Evolutionary conservation across 768 basidiomycete species (phyloP).

Genomic region (Dioszegia hungarica): DNA sequence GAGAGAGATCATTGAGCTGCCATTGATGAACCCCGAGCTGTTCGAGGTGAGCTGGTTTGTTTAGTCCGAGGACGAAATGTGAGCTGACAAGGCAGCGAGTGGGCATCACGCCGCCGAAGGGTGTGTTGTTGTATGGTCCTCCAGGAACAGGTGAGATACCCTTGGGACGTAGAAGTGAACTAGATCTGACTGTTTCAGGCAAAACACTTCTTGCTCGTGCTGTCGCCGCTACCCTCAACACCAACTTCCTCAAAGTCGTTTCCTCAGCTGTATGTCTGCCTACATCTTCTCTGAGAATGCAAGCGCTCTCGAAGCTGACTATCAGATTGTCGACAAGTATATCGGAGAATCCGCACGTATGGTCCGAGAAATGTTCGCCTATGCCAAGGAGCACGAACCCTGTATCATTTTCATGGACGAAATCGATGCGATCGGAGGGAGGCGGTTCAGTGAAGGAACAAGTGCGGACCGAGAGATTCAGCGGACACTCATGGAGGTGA

Average conservation of each 20-base stretch:
- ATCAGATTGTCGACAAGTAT: slow-evolving; percentile 60
- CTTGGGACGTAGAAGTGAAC: background rate
- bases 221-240: slow-evolving; percentile 88
- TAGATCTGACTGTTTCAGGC: slow-evolving; percentile 16
- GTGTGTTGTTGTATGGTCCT: slow-evolving; percentile 91
- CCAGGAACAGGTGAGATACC: slow-evolving; percentile 72
- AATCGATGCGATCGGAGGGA: slow-evolving; percentile 88
- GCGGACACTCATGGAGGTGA: slow-evolving; percentile 91
- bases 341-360: slow-evolving; percentile 96
- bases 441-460: slow-evolving; percentile 87
- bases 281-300: no score
- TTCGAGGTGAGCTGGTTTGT: slow-evolving; percentile 54
- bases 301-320: slow-evolving; percentile 5
- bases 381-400: slow-evolving; percentile 94
- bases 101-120: slow-evolving; percentile 93
- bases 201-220: slow-evolving; percentile 93
- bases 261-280: slow-evolving; percentile 92
- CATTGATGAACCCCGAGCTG: slow-evolving; percentile 86
- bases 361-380: slow-evolving; percentile 98
- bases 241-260: slow-evolving; percentile 97
- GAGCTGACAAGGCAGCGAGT: slow-evolving; percentile 59
- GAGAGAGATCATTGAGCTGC: slow-evolving; percentile 95
- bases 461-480: slow-evolving; percentile 98
- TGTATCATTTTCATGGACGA: slow-evolving; percentile 95
- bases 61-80: background rate